phyloP scores from a whole-genome alignment of 164 flowering plant genomes.

The Taxillus chinensis region DNA sequence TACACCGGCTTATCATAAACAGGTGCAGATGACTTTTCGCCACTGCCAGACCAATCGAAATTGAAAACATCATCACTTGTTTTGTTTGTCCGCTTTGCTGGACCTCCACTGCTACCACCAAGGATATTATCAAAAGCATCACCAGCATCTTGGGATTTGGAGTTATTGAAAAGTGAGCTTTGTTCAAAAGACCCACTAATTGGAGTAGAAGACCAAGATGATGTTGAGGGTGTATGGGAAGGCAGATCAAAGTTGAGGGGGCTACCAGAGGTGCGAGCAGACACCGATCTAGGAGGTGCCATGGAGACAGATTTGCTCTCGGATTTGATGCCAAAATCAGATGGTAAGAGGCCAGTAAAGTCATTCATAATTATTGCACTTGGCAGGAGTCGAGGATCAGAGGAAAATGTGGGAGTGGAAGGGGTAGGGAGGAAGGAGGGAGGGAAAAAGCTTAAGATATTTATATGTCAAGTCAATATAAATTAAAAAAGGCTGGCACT shows the following conservation, averaged over 20 bases:
- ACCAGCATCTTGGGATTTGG: background rate
- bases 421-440: background rate
- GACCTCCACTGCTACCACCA: background rate
- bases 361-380: slow-evolving; percentile 36
- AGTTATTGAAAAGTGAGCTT: background rate
- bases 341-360: slow-evolving; percentile 40
- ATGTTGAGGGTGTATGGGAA: background rate
- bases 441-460: too few relatives aligned
- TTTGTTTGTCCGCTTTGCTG: background rate
- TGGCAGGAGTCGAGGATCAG: slow-evolving; percentile 5
- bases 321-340: slow-evolving; percentile 56
- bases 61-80: slow-evolving; percentile 28
- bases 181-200: slow-evolving; percentile 17
- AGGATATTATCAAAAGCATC: background rate
- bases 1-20: slow-evolving; percentile 65
- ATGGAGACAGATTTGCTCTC: slow-evolving; percentile 69
- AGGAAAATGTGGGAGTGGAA: background rate
- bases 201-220: slow-evolving; percentile 16
- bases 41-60: slow-evolving; percentile 23
- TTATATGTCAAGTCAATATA: too few relatives aligned
- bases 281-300: slow-evolving; percentile 23
- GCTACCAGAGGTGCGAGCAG: background rate
- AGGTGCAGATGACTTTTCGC: slow-evolving; percentile 12
- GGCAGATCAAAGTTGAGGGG: slow-evolving; percentile 13
- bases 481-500: too few relatives aligned